These are phyloP conservation scores for Scleroderma citrinum DNA, from an alignment of 768 basidiomycete genomes.

Conservation along the genomic window DNA sequence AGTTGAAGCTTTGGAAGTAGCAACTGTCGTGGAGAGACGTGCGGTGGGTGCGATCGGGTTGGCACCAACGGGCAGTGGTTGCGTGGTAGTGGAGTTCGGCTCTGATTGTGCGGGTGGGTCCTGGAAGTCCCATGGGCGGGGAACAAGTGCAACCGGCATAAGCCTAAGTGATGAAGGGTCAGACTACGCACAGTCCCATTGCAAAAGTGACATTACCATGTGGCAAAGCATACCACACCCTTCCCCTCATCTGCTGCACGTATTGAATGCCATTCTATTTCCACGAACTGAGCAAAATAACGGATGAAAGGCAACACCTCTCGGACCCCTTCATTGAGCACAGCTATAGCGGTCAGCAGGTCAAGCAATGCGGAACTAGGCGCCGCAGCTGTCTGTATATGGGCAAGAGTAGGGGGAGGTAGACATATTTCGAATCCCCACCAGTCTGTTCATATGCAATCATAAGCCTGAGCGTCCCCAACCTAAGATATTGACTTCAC, in stretches of 20 bases:
- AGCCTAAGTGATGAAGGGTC: conserved; percentile 40
- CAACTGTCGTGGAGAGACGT: conserved; percentile 18
- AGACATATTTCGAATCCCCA: conserved; percentile 82
- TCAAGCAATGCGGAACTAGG: conserved; percentile 54
- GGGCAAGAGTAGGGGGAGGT: conserved; percentile 60
- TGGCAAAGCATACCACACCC: conserved; percentile 85
- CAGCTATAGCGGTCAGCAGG: conserved; percentile 65
- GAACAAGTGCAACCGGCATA: conserved; percentile 73
- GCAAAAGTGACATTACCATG: conserved; percentile 54
- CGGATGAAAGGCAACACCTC: conserved; percentile 83
- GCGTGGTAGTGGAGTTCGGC: conserved; percentile 7
- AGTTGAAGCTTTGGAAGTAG: conserved; percentile 26
- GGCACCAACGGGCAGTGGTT: conserved; percentile 10
- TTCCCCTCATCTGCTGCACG: conserved; percentile 56
- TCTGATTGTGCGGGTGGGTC: conserved; percentile 34
- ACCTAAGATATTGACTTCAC: conserved; percentile 17
- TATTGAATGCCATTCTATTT: conserved; percentile 68
- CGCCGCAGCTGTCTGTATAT: conserved; percentile 60
- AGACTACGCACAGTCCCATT: background rate
- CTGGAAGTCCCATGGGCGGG: conserved; percentile 75
- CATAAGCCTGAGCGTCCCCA: background rate
- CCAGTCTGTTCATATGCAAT: conserved; percentile 54
- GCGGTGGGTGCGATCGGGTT: conserved; percentile 14
- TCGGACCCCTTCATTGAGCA: conserved; percentile 68
- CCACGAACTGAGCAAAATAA: conserved; percentile 74